phyloP scores from a whole-genome alignment of 176 grass and related monocot genomes.

The Lolium perenne region DNA sequence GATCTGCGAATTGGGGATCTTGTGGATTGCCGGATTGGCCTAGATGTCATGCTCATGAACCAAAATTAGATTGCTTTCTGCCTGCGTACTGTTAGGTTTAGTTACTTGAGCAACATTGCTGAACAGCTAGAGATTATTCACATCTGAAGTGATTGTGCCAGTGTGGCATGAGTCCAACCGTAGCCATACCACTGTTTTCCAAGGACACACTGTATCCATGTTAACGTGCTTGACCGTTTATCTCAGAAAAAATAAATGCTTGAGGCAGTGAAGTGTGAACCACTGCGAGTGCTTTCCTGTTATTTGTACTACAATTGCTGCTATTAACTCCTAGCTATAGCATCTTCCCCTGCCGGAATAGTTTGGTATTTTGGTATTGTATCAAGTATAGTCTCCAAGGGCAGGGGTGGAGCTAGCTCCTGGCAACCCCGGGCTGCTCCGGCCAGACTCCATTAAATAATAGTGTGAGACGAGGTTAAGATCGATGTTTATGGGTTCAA shows the following conservation, averaged over 20 bases:
- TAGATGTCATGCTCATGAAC: background rate
- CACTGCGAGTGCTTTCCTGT: background rate
- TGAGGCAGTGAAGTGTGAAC: background rate
- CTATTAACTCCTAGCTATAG: background rate
- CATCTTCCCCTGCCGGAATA: conserved; percentile 5
- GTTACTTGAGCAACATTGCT: background rate
- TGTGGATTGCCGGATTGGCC: background rate
- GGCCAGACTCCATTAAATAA: too few relatives aligned
- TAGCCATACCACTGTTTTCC: background rate
- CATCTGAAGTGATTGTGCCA: background rate
- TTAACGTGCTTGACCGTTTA: background rate
- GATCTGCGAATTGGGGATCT: background rate
- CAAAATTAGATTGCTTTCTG: background rate
- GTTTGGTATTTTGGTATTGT: background rate
- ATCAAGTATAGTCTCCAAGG: background rate
- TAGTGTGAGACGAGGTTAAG: too few relatives aligned
- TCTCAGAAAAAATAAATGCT: too few relatives aligned
- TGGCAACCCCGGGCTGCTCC: too few relatives aligned
- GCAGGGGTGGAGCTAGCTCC: too few relatives aligned
- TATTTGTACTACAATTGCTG: background rate
- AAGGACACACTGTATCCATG: background rate
- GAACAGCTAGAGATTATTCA: background rate
- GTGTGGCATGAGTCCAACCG: background rate
- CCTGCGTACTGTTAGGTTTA: background rate
- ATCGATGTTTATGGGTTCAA: too few relatives aligned